Evolutionary conservation across 192 early-diverging fungal species (phyloP).

Genomic region (Entophlyctis helioformis): DNA sequence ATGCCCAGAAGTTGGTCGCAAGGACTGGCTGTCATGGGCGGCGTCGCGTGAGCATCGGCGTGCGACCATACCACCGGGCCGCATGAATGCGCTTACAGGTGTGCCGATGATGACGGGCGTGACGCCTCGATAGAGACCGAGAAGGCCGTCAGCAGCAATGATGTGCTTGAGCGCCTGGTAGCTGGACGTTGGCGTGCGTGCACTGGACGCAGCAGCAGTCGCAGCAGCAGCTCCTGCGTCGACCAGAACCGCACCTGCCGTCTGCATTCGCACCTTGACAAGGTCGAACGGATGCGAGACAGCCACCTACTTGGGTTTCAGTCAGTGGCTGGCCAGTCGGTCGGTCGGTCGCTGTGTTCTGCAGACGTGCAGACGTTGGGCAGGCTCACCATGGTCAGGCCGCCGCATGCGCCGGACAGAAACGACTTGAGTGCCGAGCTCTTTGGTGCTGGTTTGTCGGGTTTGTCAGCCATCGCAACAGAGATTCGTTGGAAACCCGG

Average conservation of each 20-base stretch:
- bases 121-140: conserved; percentile 90
- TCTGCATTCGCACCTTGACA: conserved; percentile 88
- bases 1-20: no score
- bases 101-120: conserved; percentile 73
- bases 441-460: no score
- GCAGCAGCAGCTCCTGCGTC: no score
- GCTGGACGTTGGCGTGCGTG: conserved; percentile 34
- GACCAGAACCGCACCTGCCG: conserved; percentile 41
- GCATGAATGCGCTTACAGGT: conserved; percentile 68
- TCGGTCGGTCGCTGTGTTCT: no score
- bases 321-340: no score
- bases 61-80: no score
- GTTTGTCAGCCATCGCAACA: no score
- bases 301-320: conserved; percentile 1
- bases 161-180: conserved; percentile 65
- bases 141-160: conserved; percentile 65
- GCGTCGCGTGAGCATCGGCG: no score
- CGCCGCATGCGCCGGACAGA: conserved; percentile 80
- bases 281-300: conserved; percentile 73
- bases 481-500: no score
- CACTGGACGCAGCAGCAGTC: no score
- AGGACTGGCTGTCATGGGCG: no score
- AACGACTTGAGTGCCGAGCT: conserved; percentile 87
- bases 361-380: not conserved
- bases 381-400: conserved; percentile 48